Percentiles rank a stretch among this genome's conserved stretches.
Evolutionary conservation across 345 rosid genomes (phyloP).

Genomic region (Salix purpurea): DNA sequence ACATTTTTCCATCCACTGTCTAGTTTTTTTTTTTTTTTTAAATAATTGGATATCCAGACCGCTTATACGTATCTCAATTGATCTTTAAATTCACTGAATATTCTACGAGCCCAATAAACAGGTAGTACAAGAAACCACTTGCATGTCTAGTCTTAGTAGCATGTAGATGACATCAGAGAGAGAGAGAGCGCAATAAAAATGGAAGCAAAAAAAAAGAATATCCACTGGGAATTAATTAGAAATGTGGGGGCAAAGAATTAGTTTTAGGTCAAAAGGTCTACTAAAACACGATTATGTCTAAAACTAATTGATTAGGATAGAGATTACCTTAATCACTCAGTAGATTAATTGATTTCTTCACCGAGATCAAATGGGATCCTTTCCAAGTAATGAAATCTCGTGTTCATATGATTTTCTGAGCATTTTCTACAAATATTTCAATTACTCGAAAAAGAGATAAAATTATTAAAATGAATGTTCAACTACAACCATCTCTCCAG

Average conservation of each 20-base stretch:
- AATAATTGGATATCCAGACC: no score
- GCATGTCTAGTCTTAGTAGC: no score
- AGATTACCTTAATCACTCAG: not conserved
- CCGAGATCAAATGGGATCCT: not conserved
- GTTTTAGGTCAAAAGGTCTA: not conserved
- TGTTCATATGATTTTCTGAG: not conserved
- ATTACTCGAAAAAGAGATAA: not conserved
- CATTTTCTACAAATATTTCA: not conserved
- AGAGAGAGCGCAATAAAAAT: not conserved
- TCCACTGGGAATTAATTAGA: not conserved
- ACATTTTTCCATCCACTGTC: no score
- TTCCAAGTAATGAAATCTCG: not conserved
- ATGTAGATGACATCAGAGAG: not conserved
- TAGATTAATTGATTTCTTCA: not conserved
- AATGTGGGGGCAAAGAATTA: not conserved
- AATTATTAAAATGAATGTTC: not conserved
- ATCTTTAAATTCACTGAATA: no score
- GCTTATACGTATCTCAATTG: no score
- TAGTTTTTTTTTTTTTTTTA: no score
- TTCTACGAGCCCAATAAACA: no score
- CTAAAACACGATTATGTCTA: not conserved
- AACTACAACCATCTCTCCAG: not conserved
- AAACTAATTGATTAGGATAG: not conserved
- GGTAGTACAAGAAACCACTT: no score
- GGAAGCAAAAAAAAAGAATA: not conserved